Evolutionary conservation across 106 monocot species (phyloP).

Genomic region (Cymbidium sinense): DNA sequence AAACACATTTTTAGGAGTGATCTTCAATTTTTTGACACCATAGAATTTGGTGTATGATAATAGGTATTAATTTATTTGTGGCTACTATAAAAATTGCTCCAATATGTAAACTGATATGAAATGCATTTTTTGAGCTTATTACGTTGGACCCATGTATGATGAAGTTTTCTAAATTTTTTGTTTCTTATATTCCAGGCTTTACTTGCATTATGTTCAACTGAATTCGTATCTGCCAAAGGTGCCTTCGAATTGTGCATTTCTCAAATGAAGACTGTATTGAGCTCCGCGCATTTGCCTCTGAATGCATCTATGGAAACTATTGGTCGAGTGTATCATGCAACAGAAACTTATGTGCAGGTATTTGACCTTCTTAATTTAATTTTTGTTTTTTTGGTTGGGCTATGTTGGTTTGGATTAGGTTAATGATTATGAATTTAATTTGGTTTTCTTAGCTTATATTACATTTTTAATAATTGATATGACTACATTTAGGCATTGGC

Average conservation of each 20-base stretch:
- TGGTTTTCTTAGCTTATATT: neutral
- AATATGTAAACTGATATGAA: neutral
- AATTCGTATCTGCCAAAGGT: conserved; percentile 77
- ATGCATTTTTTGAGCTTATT: neutral
- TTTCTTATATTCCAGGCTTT: conserved; percentile 44
- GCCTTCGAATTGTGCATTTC: conserved; percentile 58
- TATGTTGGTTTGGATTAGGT: neutral
- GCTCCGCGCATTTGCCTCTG: conserved; percentile 61
- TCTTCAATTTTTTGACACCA: neutral
- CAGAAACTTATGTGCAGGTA: conserved; percentile 96
- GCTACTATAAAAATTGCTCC: neutral
- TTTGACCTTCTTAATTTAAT: neutral
- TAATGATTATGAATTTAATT: neutral
- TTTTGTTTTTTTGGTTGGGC: neutral
- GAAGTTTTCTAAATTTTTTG: conserved; percentile 6
- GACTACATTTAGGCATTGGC: conserved; percentile 53
- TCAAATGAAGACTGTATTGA: conserved; percentile 85
- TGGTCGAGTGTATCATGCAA: conserved; percentile 84
- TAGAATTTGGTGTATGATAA: neutral
- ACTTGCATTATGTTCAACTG: conserved; percentile 86
- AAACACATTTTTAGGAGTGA: neutral
- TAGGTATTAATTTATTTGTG: neutral
- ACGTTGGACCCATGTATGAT: neutral
- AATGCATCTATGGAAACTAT: conserved; percentile 81
- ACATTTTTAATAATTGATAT: neutral